Percentiles rank a stretch among this genome's conserved stretches.
Conservation (phyloP, 495 filamentous ascomycete species). For the Penicillium ochrochloron region DNA sequence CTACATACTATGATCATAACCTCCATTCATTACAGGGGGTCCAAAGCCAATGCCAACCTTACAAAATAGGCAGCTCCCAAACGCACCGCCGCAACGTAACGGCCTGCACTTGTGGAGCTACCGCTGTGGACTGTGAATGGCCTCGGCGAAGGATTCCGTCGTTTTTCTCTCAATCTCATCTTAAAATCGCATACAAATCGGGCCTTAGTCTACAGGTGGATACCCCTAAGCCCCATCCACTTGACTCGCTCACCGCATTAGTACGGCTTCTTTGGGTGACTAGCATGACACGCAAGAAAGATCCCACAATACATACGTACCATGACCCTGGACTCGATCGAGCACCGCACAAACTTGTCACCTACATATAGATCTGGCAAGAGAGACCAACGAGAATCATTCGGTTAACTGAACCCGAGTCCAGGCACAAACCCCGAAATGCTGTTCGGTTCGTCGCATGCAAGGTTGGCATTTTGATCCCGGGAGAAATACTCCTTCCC, state of each 20-base stretch:
- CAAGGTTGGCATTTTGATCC: constrained; percentile 5
- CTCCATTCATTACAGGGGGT: not conserved
- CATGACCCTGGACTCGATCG: not conserved
- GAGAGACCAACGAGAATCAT: not conserved
- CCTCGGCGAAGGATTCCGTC: constrained; percentile 19
- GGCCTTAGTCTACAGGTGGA: not conserved
- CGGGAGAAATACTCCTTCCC: constrained; percentile 12
- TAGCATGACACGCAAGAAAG: constrained; percentile 1
- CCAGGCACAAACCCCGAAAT: not conserved
- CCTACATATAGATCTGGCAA: not conserved
- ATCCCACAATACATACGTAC: not conserved
- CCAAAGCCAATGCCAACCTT: not conserved
- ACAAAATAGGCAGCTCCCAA: constrained; percentile 2
- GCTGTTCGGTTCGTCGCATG: not conserved
- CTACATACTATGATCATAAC: not conserved
- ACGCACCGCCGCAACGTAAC: constrained; percentile 6
- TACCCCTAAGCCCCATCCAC: not conserved
- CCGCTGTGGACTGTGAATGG: constrained; percentile 9
- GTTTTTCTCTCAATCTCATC: constrained; percentile 3
- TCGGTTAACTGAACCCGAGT: not conserved
- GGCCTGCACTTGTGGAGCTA: constrained; percentile 9
- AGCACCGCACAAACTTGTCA: not conserved
- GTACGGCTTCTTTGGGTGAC: not conserved
- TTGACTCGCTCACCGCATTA: not conserved
- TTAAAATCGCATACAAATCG: not conserved